phyloP scores from a whole-genome alignment of 2,329 filamentous ascomycete genomes.

The Colletotrichum lindemuthianum region DNA sequence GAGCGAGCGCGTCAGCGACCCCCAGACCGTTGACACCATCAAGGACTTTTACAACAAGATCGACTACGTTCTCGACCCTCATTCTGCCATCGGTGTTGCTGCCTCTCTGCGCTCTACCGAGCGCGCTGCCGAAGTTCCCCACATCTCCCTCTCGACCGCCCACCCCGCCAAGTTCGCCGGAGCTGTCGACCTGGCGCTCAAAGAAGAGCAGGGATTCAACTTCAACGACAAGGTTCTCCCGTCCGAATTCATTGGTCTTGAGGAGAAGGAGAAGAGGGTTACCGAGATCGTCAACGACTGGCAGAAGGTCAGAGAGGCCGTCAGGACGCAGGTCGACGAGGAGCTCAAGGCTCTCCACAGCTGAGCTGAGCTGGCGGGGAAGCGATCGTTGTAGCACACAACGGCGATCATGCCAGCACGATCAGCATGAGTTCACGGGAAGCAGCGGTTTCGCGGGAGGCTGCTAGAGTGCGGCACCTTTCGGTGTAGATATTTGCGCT shows the following conservation, averaged over 20 bases:
- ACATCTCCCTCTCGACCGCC: constrained; percentile 90
- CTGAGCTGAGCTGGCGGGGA: background rate
- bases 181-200: constrained; percentile 83
- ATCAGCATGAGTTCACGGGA: background rate
- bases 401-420: background rate
- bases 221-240: constrained; percentile 82
- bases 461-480: no score
- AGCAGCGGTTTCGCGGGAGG: background rate
- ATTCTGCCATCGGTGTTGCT: constrained; percentile 87
- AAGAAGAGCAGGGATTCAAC: constrained; percentile 75
- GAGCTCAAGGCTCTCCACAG: constrained; percentile 55
- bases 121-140: constrained; percentile 64
- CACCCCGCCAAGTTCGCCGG: constrained; percentile 95
- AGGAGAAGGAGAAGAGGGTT: constrained; percentile 79
- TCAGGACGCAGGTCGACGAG: constrained; percentile 77
- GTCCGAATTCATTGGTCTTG: constrained; percentile 81
- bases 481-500: no score
- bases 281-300: constrained; percentile 76
- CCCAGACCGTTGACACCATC: constrained; percentile 74
- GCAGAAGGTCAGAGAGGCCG: constrained; percentile 78
- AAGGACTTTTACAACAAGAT: constrained; percentile 65
- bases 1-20: constrained; percentile 77
- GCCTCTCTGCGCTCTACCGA: constrained; percentile 77
- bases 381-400: background rate
- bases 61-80: constrained; percentile 90